Conservation (phyloP, 768 basidiomycete species). For the Psilocybe subaeruginosa region DNA sequence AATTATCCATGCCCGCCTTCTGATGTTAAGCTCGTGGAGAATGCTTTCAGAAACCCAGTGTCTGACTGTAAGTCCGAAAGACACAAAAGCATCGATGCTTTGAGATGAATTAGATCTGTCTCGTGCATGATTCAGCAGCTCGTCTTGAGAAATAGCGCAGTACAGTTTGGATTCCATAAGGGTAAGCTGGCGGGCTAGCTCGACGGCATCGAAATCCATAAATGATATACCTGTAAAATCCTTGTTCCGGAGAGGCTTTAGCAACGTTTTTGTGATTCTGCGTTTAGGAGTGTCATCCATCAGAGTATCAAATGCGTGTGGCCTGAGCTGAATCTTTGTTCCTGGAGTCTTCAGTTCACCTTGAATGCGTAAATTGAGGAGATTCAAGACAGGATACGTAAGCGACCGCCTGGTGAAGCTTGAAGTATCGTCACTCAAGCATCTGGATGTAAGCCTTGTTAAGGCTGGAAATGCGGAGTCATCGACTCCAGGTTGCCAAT, state of each 20-base stretch:
- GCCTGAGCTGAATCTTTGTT: background rate
- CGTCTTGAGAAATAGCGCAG: background rate
- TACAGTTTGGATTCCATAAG: background rate
- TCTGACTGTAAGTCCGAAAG: background rate
- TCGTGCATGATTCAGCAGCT: background rate
- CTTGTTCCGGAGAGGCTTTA: background rate
- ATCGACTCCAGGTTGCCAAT: background rate
- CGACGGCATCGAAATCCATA: background rate
- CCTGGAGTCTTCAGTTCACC: background rate
- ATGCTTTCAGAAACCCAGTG: constrained; percentile 1
- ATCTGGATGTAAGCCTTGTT: background rate
- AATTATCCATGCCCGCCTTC: background rate
- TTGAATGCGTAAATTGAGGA: background rate
- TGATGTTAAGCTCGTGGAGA: background rate
- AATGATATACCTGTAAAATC: background rate
- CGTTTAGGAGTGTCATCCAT: background rate
- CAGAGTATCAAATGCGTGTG: background rate
- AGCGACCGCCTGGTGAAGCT: background rate
- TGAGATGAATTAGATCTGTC: background rate
- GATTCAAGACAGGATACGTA: background rate
- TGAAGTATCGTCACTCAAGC: background rate
- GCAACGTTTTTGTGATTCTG: background rate
- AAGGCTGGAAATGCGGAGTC: background rate
- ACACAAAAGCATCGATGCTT: background rate
- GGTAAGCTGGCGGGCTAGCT: background rate